Percentiles rank a stretch among this genome's conserved stretches.
phyloP scores from a whole-genome alignment of 2,329 filamentous ascomycete genomes.

The Gaeumannomyces tritici region DNA sequence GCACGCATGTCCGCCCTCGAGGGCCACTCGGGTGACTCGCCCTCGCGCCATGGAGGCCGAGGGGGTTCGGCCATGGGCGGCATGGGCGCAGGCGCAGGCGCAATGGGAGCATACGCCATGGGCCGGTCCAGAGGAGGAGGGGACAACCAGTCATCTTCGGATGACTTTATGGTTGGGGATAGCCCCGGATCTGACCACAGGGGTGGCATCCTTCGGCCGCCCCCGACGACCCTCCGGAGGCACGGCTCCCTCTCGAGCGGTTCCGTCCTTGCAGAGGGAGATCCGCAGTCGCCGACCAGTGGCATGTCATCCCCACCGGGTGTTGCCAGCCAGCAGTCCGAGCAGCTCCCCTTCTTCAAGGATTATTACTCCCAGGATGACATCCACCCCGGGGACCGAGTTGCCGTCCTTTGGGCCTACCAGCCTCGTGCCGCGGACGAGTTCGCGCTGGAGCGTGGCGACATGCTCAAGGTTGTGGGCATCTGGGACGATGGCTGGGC shows the following conservation, averaged over 20 bases:
- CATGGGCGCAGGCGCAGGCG: conserved; percentile 34
- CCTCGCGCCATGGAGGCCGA: conserved; percentile 36
- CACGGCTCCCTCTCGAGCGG: conserved; percentile 84
- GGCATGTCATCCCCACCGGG: conserved; percentile 80
- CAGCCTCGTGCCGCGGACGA: conserved; percentile 89
- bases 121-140: conserved; percentile 31
- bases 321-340: conserved; percentile 79
- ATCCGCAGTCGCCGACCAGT: conserved; percentile 65
- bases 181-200: conserved; percentile 62
- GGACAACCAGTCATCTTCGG: conserved; percentile 58
- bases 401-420: conserved; percentile 92
- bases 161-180: conserved; percentile 50
- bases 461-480: conserved; percentile 96
- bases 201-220: conserved; percentile 46
- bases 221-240: conserved; percentile 52
- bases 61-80: conserved; percentile 28
- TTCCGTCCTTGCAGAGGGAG: conserved; percentile 63
- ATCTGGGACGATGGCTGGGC: conserved; percentile 99
- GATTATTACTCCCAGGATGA: conserved; percentile 98
- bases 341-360: conserved; percentile 93
- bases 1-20: conserved; percentile 94
- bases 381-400: conserved; percentile 82
- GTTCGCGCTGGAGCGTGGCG: conserved; percentile 84
- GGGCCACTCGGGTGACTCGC: conserved; percentile 55
- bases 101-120: conserved; percentile 36